Percentiles rank a stretch among this genome's conserved stretches.
Evolutionary conservation across 2,329 filamentous ascomycete genomes (phyloP).

Genomic region (Aspergillus nomiae): DNA sequence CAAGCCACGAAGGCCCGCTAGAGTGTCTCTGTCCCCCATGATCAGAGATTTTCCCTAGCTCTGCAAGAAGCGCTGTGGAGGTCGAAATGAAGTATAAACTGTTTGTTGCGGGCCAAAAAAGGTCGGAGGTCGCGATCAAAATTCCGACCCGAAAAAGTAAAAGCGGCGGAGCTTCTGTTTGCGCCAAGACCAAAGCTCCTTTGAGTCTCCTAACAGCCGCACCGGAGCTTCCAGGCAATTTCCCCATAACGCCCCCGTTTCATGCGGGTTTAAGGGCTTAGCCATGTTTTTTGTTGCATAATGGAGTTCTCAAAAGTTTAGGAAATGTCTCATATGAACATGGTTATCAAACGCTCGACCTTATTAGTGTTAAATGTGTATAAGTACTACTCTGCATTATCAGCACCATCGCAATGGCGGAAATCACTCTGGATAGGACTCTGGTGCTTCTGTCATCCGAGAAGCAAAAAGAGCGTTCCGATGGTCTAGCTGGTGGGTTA

Average conservation of each 20-base stretch:
- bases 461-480: constrained; percentile 49
- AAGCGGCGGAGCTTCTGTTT: constrained; percentile 18
- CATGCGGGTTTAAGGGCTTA: not conserved
- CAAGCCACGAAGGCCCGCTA: constrained; percentile 79
- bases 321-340: not conserved
- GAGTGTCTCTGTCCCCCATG: constrained; percentile 73
- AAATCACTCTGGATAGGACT: constrained; percentile 45
- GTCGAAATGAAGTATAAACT: constrained; percentile 20
- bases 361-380: not conserved
- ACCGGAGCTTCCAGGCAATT: not conserved
- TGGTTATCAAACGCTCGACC: not conserved
- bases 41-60: constrained; percentile 23
- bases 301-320: not conserved
- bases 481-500: constrained; percentile 52
- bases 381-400: not conserved
- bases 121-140: constrained; percentile 41
- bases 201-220: not conserved
- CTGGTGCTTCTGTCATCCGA: constrained; percentile 47
- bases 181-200: constrained; percentile 1
- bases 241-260: not conserved
- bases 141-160: constrained; percentile 28
- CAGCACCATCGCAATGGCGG: constrained; percentile 31
- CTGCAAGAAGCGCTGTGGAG: constrained; percentile 29
- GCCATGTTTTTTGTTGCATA: not conserved
- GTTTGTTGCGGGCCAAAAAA: constrained; percentile 35